These are phyloP conservation scores for Ganoderma boninense DNA, from an alignment of 1,284 basidiomycete species.

Conservation along the genomic window DNA sequence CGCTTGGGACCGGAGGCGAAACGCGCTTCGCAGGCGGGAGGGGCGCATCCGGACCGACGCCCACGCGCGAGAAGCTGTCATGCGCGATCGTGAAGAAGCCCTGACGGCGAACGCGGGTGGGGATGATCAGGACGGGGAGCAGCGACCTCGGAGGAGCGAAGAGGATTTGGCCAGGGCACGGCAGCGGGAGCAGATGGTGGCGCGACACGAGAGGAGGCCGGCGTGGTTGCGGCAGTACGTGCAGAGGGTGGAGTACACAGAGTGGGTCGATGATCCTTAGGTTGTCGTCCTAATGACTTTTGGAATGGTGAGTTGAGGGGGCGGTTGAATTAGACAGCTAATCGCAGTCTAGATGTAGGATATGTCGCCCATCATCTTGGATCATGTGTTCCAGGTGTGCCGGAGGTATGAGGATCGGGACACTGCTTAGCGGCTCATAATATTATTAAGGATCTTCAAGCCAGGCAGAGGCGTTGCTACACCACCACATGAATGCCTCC, in stretches of 20 bases:
- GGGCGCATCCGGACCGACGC: conserved; percentile 74
- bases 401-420: not conserved
- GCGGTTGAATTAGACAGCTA: not conserved
- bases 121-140: conserved; percentile 1
- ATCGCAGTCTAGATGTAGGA: conserved; percentile 21
- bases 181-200: conserved; percentile 52
- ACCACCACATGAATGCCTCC: not conserved
- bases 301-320: not conserved
- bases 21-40: conserved; percentile 67
- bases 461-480: not conserved
- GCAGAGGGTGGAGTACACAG: conserved; percentile 66
- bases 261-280: conserved; percentile 72
- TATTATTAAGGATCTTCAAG: conserved; percentile 1
- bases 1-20: conserved; percentile 75
- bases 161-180: conserved; percentile 45
- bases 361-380: conserved; percentile 12
- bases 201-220: conserved; percentile 59
- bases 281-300: not conserved
- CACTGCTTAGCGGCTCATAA: not conserved
- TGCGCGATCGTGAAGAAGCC: conserved; percentile 38
- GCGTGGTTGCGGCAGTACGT: conserved; percentile 73
- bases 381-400: not conserved
- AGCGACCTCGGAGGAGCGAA: conserved; percentile 28
- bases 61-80: conserved; percentile 52
- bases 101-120: conserved; percentile 36